Percentiles rank a stretch among this genome's conserved stretches.
Evolutionary conservation across 208 protist genomes (phyloP).

Genomic region (Acanthamoeba sp.): DNA sequence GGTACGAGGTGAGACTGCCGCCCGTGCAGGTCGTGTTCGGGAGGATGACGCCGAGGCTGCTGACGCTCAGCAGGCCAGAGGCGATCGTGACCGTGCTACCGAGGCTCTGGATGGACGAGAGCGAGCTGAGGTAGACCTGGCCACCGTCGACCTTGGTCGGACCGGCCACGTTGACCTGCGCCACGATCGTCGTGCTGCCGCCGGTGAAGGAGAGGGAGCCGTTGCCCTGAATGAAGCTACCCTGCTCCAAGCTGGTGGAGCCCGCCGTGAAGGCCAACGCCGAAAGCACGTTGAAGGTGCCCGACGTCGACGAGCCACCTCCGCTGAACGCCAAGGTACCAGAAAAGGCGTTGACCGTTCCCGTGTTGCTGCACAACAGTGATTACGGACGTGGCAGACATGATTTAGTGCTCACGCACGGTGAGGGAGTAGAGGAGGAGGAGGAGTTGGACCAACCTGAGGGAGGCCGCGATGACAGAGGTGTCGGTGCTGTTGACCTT

Average conservation of each 20-base stretch:
- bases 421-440: background rate
- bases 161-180: slow-evolving; percentile 28
- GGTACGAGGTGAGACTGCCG: slow-evolving; percentile 30
- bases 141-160: slow-evolving; percentile 18
- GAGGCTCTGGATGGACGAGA: slow-evolving; percentile 15
- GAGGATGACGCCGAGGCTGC: slow-evolving; percentile 27
- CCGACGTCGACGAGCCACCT: slow-evolving; percentile 23
- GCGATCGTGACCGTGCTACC: background rate
- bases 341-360: background rate
- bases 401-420: too few relatives aligned
- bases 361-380: background rate
- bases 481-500: slow-evolving; percentile 57
- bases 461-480: background rate
- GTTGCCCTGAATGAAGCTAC: background rate
- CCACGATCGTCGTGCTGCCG: background rate
- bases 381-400: background rate
- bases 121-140: slow-evolving; percentile 37
- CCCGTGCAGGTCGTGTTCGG: slow-evolving; percentile 13
- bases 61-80: slow-evolving; percentile 33
- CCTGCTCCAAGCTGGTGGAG: background rate
- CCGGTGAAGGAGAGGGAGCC: slow-evolving; percentile 5
- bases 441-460: background rate
- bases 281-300: background rate
- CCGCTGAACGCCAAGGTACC: slow-evolving; percentile 6
- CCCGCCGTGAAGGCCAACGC: background rate